Conservation (phyloP, 2,329 filamentous ascomycete genomes). For the Leptographium flavum region DNA sequence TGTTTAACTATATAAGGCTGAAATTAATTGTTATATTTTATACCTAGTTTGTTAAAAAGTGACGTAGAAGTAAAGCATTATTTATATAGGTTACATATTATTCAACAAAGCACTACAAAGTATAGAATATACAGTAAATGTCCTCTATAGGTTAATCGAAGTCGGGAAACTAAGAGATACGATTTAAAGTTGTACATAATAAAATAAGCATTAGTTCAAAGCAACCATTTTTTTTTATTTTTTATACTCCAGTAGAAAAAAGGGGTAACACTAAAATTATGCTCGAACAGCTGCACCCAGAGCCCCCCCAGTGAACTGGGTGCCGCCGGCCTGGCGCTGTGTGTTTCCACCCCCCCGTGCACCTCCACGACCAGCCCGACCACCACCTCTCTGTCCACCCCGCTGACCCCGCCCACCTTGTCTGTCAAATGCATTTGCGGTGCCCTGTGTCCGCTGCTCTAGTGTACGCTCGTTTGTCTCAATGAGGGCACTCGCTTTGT, state of each 20-base stretch:
- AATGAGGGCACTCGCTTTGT: conserved; percentile 92
- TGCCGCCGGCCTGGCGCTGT: conserved; percentile 56
- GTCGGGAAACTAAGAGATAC: too few relatives aligned
- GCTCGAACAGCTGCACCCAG: conserved; percentile 54
- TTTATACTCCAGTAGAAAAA: background rate
- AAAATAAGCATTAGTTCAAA: background rate
- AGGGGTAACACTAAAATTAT: conserved; percentile 21
- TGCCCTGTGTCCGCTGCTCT: conserved; percentile 93
- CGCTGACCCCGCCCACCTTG: conserved; percentile 68
- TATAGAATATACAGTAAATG: too few relatives aligned
- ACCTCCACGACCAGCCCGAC: conserved; percentile 47
- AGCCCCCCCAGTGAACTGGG: conserved; percentile 70
- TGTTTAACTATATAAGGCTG: too few relatives aligned
- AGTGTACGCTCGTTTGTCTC: conserved; percentile 95
- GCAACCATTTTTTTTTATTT: background rate
- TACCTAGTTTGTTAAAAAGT: background rate
- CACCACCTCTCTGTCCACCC: conserved; percentile 50
- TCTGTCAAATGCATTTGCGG: conserved; percentile 86
- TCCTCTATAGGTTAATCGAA: too few relatives aligned
- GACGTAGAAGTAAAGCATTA: background rate
- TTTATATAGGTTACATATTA: too few relatives aligned
- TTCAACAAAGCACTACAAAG: too few relatives aligned
- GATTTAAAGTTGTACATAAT: too few relatives aligned
- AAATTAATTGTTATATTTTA: too few relatives aligned
- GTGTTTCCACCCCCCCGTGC: conserved; percentile 41